Evolutionary conservation across 2,329 filamentous ascomycete genomes (phyloP).

Genomic region (Rhynchosporium secalis): DNA sequence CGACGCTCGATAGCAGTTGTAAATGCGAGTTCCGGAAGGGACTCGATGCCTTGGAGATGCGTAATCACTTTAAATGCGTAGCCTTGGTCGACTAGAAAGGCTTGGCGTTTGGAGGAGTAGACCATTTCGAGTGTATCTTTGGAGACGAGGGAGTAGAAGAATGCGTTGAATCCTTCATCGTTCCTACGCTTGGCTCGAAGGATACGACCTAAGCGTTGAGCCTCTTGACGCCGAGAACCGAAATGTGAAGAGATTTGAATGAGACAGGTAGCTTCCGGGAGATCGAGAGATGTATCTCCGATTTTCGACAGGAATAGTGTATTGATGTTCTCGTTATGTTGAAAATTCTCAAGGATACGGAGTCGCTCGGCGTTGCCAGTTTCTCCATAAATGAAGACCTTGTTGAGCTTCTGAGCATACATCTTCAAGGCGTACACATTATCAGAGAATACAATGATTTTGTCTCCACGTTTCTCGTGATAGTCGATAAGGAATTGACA

Average conservation of each 20-base stretch:
- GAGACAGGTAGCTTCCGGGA: conserved; percentile 93
- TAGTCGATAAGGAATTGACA: conserved; percentile 99
- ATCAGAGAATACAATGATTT: conserved; percentile 97
- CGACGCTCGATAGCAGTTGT: conserved; percentile 76
- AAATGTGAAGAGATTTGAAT: conserved; percentile 99
- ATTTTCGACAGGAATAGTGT: conserved; percentile 97
- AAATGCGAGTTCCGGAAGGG: conserved; percentile 78
- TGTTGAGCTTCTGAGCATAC: conserved; percentile 80
- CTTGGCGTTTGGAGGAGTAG: conserved; percentile 94
- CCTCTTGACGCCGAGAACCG: conserved; percentile 93
- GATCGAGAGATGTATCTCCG: conserved; percentile 94
- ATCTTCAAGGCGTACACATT: conserved; percentile 90
- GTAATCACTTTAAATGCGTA: conserved; percentile 99
- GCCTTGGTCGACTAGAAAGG: conserved; percentile 95
- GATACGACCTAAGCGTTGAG: conserved; percentile 89
- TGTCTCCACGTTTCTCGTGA: conserved; percentile 91
- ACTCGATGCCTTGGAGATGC: conserved; percentile 86
- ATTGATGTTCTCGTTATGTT: conserved; percentile 85
- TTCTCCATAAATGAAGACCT: conserved; percentile 88
- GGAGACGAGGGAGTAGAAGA: conserved; percentile 96
- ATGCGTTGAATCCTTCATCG: conserved; percentile 97
- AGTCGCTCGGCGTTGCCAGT: conserved; percentile 85
- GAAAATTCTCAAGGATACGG: conserved; percentile 88
- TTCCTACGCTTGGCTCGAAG: conserved; percentile 92
- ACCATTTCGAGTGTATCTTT: conserved; percentile 99